Base-by-base conservation (phyloP, 2,329 filamentous ascomycete species). In the Ceratocystis ficicola region DNA sequence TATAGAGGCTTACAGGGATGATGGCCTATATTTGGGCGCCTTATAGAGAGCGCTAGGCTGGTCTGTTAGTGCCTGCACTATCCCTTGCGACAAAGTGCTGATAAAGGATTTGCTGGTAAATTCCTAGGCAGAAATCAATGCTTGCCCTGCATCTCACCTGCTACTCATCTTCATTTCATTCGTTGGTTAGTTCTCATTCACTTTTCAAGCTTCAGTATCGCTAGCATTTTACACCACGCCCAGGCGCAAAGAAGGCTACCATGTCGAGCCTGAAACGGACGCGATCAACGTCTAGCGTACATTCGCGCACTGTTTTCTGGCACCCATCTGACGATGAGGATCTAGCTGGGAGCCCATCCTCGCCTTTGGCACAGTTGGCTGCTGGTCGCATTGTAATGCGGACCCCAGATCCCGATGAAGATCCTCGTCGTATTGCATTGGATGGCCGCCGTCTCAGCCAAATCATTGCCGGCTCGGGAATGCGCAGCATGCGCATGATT, bases 401-500 rank as follows among this genome's bases (percentile, higher is more conserved):
- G 20, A 65, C 66, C 44, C 66, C 71, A 48, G 69, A 70, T 25
- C 72, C 77, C 41, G 76, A 79, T 32, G 80, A 82, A 52, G 77
- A 78, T 32, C 76, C 77, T 48, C 75, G 76, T 20, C 76, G 76
- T 28, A 73, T 79, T 25, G 73, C 78, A 60, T 74, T 76, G 55
- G 82, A 86, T 64, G 84, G 86, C 74, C 81, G 81, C 41, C 82
- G 84, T 25, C 74, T 86, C 63, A 83, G 77, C 67, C 78, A 80
- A 68, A 77, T 87, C 67, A 80, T 87, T 64, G 80, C 81, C 71
- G 83, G 82, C n/a, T 85, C 87, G 2, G 84, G 89, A 73, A 87
- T 91, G 81, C 82, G 89, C 69, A 91, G 87, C 72, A 88, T 91
- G 82, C 83, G 90, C 65, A 80, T 97, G 71, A 95, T 96, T 73